These are phyloP conservation scores for Hortiboletus campestris DNA, from an alignment of 768 basidiomycete species.

Conservation along the genomic window DNA sequence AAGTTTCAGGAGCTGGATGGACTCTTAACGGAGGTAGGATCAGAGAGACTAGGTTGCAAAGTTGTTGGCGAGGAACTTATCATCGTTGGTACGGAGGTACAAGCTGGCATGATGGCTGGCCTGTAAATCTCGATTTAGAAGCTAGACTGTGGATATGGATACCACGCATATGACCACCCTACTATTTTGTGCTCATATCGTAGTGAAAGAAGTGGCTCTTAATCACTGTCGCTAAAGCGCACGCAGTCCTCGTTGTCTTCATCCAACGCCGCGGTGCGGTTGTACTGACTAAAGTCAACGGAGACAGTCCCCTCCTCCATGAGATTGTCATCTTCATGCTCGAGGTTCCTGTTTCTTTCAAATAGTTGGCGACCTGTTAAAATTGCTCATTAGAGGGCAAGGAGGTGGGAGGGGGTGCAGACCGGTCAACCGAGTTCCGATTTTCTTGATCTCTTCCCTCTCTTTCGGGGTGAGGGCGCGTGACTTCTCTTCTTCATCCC, in stretches of 20 bases:
- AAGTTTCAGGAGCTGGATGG: slow-evolving; percentile 53
- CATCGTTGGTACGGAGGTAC: slow-evolving; percentile 51
- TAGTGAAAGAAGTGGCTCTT: slow-evolving; percentile 17
- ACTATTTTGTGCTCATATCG: slow-evolving; percentile 1
- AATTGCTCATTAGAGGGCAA: slow-evolving; percentile 3
- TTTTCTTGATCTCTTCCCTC: slow-evolving; percentile 76
- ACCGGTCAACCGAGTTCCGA: slow-evolving; percentile 68
- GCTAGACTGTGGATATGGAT: slow-evolving; percentile 10
- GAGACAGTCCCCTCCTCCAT: slow-evolving; percentile 85
- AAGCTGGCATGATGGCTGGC: slow-evolving; percentile 59
- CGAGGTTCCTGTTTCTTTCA: slow-evolving; percentile 73
- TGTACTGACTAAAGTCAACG: slow-evolving; percentile 89
- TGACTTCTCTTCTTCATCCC: slow-evolving; percentile 77
- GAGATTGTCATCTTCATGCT: slow-evolving; percentile 70
- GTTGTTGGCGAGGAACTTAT: slow-evolving; percentile 52
- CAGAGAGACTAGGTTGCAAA: slow-evolving; percentile 55
- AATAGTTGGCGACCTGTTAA: slow-evolving; percentile 87
- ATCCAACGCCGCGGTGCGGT: slow-evolving; percentile 53
- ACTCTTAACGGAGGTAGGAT: slow-evolving; percentile 57
- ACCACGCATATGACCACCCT: slow-evolving; percentile 5
- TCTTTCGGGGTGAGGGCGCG: slow-evolving; percentile 75
- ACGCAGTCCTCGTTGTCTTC: slow-evolving; percentile 57
- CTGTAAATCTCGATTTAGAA: slow-evolving; percentile 39
- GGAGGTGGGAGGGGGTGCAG: slow-evolving; percentile 17
- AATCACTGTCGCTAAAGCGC: slow-evolving; percentile 88